phyloP scores from a whole-genome alignment of 495 filamentous ascomycete species.

The Echria macrotheca region DNA sequence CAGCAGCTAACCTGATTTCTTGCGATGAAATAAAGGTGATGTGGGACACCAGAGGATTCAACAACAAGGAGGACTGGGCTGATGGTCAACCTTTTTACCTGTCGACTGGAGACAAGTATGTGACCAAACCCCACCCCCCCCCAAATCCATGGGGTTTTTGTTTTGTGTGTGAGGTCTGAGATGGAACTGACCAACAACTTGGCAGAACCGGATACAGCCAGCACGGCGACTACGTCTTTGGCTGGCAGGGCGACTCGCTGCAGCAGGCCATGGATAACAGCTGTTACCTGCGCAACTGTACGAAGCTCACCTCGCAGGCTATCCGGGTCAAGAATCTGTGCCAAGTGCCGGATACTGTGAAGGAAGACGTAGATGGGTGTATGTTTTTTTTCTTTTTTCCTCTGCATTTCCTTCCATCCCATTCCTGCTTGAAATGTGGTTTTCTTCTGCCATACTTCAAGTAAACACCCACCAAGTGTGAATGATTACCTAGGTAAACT shows the following conservation, averaged over 20 bases:
- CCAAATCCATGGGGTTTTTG: not conserved
- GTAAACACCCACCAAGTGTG: no score
- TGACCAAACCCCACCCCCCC: not conserved
- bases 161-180: no score
- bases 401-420: no score
- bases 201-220: constrained; percentile 33
- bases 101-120: constrained; percentile 35
- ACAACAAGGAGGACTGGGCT: constrained; percentile 37
- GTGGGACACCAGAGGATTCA: constrained; percentile 35
- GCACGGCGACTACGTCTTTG: constrained; percentile 44
- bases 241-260: constrained; percentile 36
- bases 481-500: no score
- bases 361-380: constrained; percentile 39
- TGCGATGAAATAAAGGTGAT: constrained; percentile 13
- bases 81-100: constrained; percentile 36
- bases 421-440: no score
- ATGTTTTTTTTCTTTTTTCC: no score
- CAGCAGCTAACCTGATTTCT: no score
- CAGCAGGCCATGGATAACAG: constrained; percentile 39
- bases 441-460: no score
- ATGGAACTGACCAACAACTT: not conserved
- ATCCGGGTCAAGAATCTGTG: constrained; percentile 31
- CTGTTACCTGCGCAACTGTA: constrained; percentile 33
- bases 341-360: constrained; percentile 28
- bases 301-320: constrained; percentile 23